phyloP scores from a whole-genome alignment of 2,329 filamentous ascomycete species.

The Ophiostoma ulmi region DNA sequence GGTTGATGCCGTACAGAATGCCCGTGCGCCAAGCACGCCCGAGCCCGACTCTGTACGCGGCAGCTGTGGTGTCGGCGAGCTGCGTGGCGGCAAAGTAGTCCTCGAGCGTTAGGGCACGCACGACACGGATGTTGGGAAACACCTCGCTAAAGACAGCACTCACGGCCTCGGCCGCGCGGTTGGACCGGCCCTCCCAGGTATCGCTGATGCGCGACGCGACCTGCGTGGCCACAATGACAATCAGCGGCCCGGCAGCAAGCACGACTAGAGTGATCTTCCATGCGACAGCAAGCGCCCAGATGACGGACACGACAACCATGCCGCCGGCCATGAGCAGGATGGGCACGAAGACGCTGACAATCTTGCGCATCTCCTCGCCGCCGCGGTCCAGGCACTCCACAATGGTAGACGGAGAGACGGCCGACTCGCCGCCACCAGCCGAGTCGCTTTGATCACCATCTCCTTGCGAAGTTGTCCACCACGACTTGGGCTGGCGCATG shows the following conservation, averaged over 20 bases:
- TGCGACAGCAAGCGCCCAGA: slow-evolving; percentile 68
- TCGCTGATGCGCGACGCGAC: slow-evolving; percentile 60
- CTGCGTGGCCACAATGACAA: slow-evolving; percentile 63
- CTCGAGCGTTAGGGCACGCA: slow-evolving; percentile 71
- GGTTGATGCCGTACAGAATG: slow-evolving; percentile 69
- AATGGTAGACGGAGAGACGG: slow-evolving; percentile 58
- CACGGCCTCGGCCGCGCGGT: slow-evolving; percentile 55
- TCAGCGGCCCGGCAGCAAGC: slow-evolving; percentile 61
- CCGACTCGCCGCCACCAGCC: background rate
- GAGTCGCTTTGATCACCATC: background rate
- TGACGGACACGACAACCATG: slow-evolving; percentile 64
- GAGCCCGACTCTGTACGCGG: slow-evolving; percentile 57
- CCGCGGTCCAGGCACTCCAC: slow-evolving; percentile 71
- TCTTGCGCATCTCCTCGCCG: slow-evolving; percentile 79
- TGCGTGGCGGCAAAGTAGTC: slow-evolving; percentile 59
- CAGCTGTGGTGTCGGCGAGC: slow-evolving; percentile 48
- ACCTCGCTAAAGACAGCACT: slow-evolving; percentile 66
- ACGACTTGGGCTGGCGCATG: slow-evolving; percentile 61
- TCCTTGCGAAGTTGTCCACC: background rate
- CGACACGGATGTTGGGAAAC: slow-evolving; percentile 71
- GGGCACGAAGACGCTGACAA: slow-evolving; percentile 72
- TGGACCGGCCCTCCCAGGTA: slow-evolving; percentile 67
- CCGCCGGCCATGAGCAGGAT: slow-evolving; percentile 60
- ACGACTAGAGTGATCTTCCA: slow-evolving; percentile 80
- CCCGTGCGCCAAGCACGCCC: slow-evolving; percentile 63